Evolutionary conservation across 169 alveolate species (phyloP).

Genomic region (Eimeria acervulina): DNA sequence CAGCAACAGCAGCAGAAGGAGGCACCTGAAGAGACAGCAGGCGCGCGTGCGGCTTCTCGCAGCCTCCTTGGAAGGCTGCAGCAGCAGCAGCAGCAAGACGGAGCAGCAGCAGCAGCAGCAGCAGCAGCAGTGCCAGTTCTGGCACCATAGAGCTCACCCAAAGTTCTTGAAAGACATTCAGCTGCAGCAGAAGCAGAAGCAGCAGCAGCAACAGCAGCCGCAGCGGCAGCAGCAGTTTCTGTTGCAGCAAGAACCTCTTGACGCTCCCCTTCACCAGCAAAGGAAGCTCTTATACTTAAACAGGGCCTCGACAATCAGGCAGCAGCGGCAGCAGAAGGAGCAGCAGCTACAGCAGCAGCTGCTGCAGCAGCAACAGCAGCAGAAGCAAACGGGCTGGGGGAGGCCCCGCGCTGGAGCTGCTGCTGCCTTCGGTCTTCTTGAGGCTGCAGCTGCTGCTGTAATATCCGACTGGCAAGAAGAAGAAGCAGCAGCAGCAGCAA

Average conservation of each 20-base stretch:
- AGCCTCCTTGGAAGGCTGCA: neutral
- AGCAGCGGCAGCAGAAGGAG: neutral
- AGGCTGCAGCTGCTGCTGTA: neutral
- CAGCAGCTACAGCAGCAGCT: neutral
- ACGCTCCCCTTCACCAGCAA: neutral
- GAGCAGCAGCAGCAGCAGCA: conserved; percentile 60
- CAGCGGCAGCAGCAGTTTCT: conserved; percentile 27
- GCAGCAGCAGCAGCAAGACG: conserved; percentile 60
- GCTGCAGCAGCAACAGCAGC: conserved; percentile 8
- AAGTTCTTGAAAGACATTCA: neutral
- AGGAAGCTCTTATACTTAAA: neutral
- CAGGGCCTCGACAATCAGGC: neutral
- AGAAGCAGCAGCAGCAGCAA: neutral
- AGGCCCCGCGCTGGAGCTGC: neutral
- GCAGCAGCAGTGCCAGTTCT: conserved; percentile 26
- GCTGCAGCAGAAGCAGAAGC: conserved; percentile 6
- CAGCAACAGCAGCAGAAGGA: conserved; percentile 5
- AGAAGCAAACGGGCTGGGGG: neutral
- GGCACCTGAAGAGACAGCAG: neutral
- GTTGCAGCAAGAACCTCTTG: neutral
- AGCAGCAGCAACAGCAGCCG: neutral
- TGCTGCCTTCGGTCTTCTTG: neutral
- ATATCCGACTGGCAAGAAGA: neutral
- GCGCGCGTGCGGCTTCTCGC: neutral
- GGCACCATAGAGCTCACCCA: neutral